These are phyloP conservation scores for Pulicaria dysenterica DNA, from an alignment of 129 eudicot species.

Conservation along the genomic window DNA sequence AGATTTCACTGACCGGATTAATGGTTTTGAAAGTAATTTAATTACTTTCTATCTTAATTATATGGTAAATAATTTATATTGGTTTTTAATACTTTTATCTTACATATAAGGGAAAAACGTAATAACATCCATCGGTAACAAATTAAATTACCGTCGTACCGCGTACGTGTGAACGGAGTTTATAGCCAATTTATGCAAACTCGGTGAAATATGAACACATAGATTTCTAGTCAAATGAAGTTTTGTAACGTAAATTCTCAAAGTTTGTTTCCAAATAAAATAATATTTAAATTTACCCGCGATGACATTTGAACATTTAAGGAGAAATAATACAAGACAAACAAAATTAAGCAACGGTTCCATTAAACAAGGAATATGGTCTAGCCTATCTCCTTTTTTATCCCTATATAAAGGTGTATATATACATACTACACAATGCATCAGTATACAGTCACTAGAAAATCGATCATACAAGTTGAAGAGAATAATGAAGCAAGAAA, in stretches of 20 bases:
- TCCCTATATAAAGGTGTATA: constrained; percentile 28
- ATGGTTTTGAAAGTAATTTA: too few relatives aligned
- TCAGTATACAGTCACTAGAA: background rate
- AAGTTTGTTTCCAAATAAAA: constrained; percentile 20
- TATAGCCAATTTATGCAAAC: background rate
- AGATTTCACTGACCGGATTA: too few relatives aligned
- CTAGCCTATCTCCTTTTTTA: background rate
- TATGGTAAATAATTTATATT: too few relatives aligned
- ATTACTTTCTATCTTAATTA: too few relatives aligned
- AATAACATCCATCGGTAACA: too few relatives aligned
- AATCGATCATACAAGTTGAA: background rate
- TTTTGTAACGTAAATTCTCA: constrained; percentile 14
- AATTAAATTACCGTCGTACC: background rate
- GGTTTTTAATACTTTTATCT: too few relatives aligned
- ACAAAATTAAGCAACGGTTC: background rate
- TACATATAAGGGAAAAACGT: too few relatives aligned
- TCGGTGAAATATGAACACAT: background rate
- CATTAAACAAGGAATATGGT: background rate
- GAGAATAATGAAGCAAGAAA: constrained; percentile 41
- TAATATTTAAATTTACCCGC: background rate
- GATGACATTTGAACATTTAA: background rate
- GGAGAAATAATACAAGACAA: background rate
- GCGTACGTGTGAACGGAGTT: background rate
- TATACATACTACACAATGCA: background rate
- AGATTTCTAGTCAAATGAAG: constrained; percentile 9